Percentiles rank a stretch among this genome's conserved stretches.
Evolutionary conservation across 768 basidiomycete species (phyloP).

Genomic region (Boletus barrowsii): DNA sequence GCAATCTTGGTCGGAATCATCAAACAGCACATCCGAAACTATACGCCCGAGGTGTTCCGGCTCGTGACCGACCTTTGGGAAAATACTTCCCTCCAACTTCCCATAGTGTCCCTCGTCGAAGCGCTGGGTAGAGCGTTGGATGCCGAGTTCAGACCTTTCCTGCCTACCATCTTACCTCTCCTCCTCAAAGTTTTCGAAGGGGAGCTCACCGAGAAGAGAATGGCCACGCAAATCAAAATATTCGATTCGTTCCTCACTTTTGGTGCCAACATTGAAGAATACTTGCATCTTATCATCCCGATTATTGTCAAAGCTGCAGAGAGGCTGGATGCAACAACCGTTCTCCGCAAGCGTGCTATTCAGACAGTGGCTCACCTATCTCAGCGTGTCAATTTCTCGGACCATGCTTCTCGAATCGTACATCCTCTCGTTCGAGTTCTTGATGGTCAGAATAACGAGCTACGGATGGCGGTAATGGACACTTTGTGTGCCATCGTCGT

Average conservation of each 20-base stretch:
- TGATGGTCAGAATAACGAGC: slow-evolving; percentile 67
- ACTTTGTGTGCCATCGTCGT: slow-evolving; percentile 88
- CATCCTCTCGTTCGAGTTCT: slow-evolving; percentile 92
- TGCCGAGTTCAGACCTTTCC: slow-evolving; percentile 95
- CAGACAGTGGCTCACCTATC: slow-evolving; percentile 90
- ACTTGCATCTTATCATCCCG: slow-evolving; percentile 93
- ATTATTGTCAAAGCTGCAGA: slow-evolving; percentile 92
- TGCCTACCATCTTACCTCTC: slow-evolving; percentile 85
- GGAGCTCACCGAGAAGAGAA: slow-evolving; percentile 77
- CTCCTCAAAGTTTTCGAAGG: slow-evolving; percentile 89
- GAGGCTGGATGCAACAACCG: slow-evolving; percentile 65
- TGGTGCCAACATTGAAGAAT: slow-evolving; percentile 95
- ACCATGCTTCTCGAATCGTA: slow-evolving; percentile 95
- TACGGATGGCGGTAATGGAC: slow-evolving; percentile 86
- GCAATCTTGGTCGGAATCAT: slow-evolving; percentile 94
- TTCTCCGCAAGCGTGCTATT: slow-evolving; percentile 84
- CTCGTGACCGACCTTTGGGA: slow-evolving; percentile 93
- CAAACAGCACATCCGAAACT: slow-evolving; percentile 94
- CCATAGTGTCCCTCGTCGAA: slow-evolving; percentile 90
- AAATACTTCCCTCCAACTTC: slow-evolving; percentile 75
- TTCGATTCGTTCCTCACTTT: slow-evolving; percentile 95
- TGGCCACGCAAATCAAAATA: slow-evolving; percentile 80
- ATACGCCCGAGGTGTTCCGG: slow-evolving; percentile 79
- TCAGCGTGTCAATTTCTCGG: slow-evolving; percentile 92
- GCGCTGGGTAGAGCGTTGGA: slow-evolving; percentile 91